Conservation (phyloP, 148 eudicot species). For the Rhododendron henanense region DNA sequence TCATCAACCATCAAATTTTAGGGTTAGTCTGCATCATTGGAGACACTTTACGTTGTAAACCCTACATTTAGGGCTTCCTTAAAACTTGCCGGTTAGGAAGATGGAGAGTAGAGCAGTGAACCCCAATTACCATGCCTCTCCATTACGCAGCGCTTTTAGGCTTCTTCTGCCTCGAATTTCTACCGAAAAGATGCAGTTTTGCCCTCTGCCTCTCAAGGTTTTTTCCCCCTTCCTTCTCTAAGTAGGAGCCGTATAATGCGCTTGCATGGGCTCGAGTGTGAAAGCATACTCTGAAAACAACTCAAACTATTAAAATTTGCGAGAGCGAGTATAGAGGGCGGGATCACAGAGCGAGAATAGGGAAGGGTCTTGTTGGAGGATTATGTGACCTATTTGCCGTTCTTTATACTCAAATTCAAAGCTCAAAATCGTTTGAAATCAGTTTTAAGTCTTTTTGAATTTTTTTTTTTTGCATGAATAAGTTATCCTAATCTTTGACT, state of each 20-base stretch:
- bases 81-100: neutral
- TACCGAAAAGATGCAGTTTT: constrained; percentile 5
- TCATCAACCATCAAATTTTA: no score
- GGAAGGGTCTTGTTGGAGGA: neutral
- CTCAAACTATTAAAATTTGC: no score
- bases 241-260: no score
- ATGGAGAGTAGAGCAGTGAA: constrained; percentile 27
- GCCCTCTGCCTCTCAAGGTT: constrained; percentile 36
- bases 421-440: neutral
- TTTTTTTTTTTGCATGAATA: no score
- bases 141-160: neutral
- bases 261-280: neutral
- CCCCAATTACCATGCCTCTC: constrained; percentile 7
- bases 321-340: no score
- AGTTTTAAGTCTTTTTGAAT: no score
- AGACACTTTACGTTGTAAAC: neutral
- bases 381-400: neutral
- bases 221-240: neutral
- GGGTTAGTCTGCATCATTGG: neutral
- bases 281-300: no score
- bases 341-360: no score
- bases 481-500: no score
- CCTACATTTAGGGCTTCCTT: neutral
- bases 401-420: no score
- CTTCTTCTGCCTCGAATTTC: constrained; percentile 15